Percentiles rank a stretch among this genome's conserved stretches.
phyloP scores from a whole-genome alignment of 331 rosid species.

The Acacia pycnantha region DNA sequence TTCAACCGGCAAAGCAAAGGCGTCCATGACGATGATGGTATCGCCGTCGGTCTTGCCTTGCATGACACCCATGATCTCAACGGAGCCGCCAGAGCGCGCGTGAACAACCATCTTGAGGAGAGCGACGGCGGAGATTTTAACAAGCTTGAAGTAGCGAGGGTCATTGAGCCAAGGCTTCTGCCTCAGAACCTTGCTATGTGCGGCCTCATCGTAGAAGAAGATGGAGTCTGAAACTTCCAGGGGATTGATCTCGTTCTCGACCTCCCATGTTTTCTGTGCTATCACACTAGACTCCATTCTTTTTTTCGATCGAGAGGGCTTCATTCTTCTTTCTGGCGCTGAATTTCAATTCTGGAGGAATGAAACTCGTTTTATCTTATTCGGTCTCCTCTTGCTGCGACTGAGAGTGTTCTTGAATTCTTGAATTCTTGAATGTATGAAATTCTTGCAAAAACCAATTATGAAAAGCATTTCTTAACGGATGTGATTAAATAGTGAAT shows the following conservation, averaged over 20 bases:
- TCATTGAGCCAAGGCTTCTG: conserved; percentile 88
- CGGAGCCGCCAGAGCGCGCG: conserved; percentile 97
- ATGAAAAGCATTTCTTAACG: too few species aligned
- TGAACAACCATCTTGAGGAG: conserved; percentile 99
- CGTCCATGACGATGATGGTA: conserved; percentile 91
- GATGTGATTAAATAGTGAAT: too few species aligned
- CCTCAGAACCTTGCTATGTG: conserved; percentile 70
- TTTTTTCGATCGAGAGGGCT: too few species aligned
- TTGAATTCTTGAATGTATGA: too few species aligned
- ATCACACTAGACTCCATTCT: conserved; percentile 33
- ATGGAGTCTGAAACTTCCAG: conserved; percentile 80
- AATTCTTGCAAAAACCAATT: too few species aligned
- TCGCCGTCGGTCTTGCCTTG: conserved; percentile 94
- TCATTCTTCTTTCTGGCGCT: too few species aligned
- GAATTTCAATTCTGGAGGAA: too few species aligned
- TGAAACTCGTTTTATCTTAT: too few species aligned
- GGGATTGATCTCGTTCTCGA: conserved; percentile 78
- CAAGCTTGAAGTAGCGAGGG: conserved; percentile 94
- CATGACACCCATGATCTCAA: conserved; percentile 99
- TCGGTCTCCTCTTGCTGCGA: too few species aligned
- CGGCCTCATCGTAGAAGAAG: conserved; percentile 83
- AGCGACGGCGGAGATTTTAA: conserved; percentile 95
- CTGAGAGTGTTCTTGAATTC: too few species aligned
- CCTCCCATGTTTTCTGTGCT: conserved; percentile 93
- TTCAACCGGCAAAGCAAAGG: conserved; percentile 92